Conservation (phyloP, 2,329 filamentous ascomycete species). For the Conoideocrella luteorostrata region DNA sequence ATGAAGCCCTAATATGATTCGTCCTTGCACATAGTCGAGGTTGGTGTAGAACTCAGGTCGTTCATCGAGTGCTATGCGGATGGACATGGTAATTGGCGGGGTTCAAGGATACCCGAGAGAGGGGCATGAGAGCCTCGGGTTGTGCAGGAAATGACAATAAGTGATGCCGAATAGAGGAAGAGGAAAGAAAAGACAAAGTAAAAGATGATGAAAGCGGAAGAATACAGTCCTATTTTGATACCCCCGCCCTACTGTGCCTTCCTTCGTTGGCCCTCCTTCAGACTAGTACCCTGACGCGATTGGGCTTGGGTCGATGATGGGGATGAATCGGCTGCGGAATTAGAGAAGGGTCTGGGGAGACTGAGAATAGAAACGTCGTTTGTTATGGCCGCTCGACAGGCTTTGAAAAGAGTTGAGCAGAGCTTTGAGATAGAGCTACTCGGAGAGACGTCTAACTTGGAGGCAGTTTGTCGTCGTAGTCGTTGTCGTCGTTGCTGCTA, state of each 20-base stretch:
- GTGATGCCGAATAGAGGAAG: background rate
- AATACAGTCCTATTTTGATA: background rate
- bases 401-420: background rate
- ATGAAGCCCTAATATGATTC: conserved; percentile 48
- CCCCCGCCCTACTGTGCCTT: background rate
- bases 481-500: background rate
- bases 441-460: background rate
- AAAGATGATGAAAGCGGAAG: background rate
- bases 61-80: conserved; percentile 60
- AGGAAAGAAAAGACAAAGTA: background rate
- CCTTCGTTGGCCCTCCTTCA: background rate
- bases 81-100: conserved; percentile 47
- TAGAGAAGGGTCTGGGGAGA: background rate
- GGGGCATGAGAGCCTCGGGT: background rate
- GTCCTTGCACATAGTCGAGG: conserved; percentile 64
- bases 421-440: too few species aligned
- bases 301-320: background rate
- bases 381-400: background rate
- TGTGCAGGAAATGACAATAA: background rate
- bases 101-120: background rate
- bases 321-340: background rate
- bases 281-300: conserved; percentile 1
- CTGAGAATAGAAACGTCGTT: background rate
- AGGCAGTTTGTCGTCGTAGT: background rate
- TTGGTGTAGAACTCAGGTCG: conserved; percentile 72